These are phyloP conservation scores for Cutaneotrichosporon sp. DNA, from an alignment of 1,284 basidiomycete genomes.

Conservation along the genomic window DNA sequence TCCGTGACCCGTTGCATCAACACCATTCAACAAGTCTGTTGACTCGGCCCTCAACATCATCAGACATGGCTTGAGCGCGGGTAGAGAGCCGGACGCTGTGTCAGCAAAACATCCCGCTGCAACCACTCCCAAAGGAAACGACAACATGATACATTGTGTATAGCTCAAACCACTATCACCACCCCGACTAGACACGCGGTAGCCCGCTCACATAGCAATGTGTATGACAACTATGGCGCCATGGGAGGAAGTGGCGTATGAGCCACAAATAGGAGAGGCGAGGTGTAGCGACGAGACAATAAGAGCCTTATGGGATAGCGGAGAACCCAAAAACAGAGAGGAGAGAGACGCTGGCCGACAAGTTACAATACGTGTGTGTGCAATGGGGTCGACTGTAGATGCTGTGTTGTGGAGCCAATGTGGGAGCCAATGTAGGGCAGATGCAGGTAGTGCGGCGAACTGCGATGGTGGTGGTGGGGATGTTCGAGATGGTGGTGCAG, in stretches of 20 bases:
- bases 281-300: slow-evolving; percentile 6
- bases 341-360: neutral
- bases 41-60: too few relatives aligned
- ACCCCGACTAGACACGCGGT: slow-evolving; percentile 2
- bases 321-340: neutral
- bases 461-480: neutral
- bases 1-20: too few relatives aligned
- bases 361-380: neutral
- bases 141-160: neutral
- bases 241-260: neutral
- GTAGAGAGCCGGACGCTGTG: too few relatives aligned
- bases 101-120: too few relatives aligned
- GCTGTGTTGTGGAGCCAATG: neutral
- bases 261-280: neutral
- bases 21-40: too few relatives aligned
- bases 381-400: neutral
- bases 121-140: too few relatives aligned
- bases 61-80: too few relatives aligned
- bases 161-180: neutral
- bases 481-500: too few relatives aligned
- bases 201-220: slow-evolving; percentile 9
- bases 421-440: neutral
- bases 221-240: slow-evolving; percentile 11
- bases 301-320: slow-evolving; percentile 8
- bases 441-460: neutral